These are phyloP conservation scores for Stagonosporopsis rhizophila DNA, from an alignment of 2,329 filamentous ascomycete genomes.

Conservation along the genomic window DNA sequence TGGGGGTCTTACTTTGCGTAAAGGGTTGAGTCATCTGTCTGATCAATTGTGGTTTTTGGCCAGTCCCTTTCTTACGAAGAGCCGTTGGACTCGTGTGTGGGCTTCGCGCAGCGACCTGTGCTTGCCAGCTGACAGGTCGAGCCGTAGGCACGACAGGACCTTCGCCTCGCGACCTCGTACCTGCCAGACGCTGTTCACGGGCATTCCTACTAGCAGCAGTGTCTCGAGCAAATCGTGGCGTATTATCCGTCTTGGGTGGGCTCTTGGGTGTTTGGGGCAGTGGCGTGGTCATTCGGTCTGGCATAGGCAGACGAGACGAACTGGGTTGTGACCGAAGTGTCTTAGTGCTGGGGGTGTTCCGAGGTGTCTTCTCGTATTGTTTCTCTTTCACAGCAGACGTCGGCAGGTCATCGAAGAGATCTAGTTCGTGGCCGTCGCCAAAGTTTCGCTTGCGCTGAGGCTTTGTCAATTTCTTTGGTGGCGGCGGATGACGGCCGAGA, in stretches of 20 bases:
- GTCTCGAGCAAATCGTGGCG: constrained; percentile 70
- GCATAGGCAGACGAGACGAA: constrained; percentile 50
- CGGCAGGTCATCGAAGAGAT: constrained; percentile 92
- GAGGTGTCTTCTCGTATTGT: constrained; percentile 80
- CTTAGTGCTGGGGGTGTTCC: constrained; percentile 72
- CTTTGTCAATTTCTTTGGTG: constrained; percentile 58
- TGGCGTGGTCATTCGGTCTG: constrained; percentile 56
- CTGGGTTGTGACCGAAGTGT: constrained; percentile 61
- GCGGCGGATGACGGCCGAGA: constrained; percentile 59
- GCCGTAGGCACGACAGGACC: constrained; percentile 56
- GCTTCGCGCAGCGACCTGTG: constrained; percentile 60
- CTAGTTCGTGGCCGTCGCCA: constrained; percentile 90
- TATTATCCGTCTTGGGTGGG: constrained; percentile 58
- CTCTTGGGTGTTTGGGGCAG: constrained; percentile 63
- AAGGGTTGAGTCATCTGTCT: constrained; percentile 81
- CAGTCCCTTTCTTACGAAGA: constrained; percentile 57
- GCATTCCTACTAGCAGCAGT: constrained; percentile 71
- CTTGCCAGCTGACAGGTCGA: constrained; percentile 66
- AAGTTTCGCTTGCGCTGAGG: constrained; percentile 59
- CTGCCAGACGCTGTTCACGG: constrained; percentile 65
- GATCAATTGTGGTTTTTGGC: constrained; percentile 86
- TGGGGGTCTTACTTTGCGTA: constrained; percentile 72
- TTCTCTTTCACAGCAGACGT: constrained; percentile 84
- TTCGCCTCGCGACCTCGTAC: constrained; percentile 53
- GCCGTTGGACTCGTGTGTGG: constrained; percentile 59